Evolutionary conservation across 352 stramenopile genomes (phyloP).

Genomic region (Blastocystis sp.): DNA sequence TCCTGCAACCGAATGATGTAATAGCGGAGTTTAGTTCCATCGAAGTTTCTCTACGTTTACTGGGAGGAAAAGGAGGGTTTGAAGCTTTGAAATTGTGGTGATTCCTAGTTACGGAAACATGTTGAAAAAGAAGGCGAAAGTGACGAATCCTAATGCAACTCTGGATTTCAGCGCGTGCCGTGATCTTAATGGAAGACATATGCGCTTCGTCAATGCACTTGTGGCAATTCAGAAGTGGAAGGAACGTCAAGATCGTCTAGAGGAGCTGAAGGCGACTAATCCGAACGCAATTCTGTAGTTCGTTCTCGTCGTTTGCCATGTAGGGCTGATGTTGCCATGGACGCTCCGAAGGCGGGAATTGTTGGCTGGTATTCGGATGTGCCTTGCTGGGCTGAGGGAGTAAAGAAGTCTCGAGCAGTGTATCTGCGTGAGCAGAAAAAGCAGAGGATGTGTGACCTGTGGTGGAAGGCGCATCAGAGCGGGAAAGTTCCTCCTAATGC

Average conservation of each 20-base stretch:
- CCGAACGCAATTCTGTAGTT: not conserved
- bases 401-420: conserved; percentile 30
- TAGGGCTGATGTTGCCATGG: conserved; percentile 48
- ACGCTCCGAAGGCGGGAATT: conserved; percentile 50
- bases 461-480: conserved; percentile 55
- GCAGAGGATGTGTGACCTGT: conserved; percentile 55
- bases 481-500: conserved; percentile 30
- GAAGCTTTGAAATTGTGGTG: not conserved
- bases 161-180: conserved; percentile 53
- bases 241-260: conserved; percentile 28
- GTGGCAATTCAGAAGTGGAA: conserved; percentile 62
- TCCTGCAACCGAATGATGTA: not conserved
- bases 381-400: conserved; percentile 42
- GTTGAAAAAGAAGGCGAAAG: conserved; percentile 50
- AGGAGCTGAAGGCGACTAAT: conserved; percentile 52
- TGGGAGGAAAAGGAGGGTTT: conserved; percentile 54
- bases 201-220: conserved; percentile 20
- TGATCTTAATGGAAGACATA: conserved; percentile 58
- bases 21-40: not conserved
- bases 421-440: conserved; percentile 54
- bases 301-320: not conserved
- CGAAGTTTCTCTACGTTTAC: not conserved
- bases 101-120: conserved; percentile 22
- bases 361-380: conserved; percentile 61
- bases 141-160: conserved; percentile 47